Base-by-base conservation (phyloP, 305 asterid genomes). In the Striga hermonthica region DNA sequence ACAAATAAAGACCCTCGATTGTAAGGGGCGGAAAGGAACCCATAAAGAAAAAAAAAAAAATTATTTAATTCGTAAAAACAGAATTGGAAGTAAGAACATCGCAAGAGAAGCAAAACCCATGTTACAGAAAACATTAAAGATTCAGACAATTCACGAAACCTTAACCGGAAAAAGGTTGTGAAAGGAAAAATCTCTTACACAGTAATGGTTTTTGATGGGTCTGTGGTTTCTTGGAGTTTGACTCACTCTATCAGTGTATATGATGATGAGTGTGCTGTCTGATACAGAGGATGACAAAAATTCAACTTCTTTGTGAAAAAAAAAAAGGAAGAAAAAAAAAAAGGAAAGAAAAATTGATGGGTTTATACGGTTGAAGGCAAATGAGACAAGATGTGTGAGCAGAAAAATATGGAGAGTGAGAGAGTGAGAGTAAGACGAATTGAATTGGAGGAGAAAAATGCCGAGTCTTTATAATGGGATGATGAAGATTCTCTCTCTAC, bases 201-300 rank as follows among this genome's bases (percentile, higher is more conserved):
- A 22, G 31, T 67, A 78, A 78, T 77, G 75, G 75, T 74, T 74
- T 71, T 60, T 67, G 67, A 39, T 47, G 44, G 9, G 44, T 4
- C 8, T 39, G 9, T 39, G 9, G 3, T 39, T 22, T 2, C 31
- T 22, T 2, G 31, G 31, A 22, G 31, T 22, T 22, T 22, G 1
- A 22, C 31, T 22, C 31, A 39, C 44, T 39, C 6, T 1, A 39
- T 39, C 9, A 70, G 74, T 59, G 59, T 68, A 22, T n/a, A n/a
- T n/a, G n/a, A n/a, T n/a, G n/a, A n/a, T 39, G 43, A 39, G 43
- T 4, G 67, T 37, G 57, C 31, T 22, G 31, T 22, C 31, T 22
- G 31, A 22, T 22, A 0, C 31, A 22, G 31, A 22, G 31, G 31
- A 22, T 2, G 31, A 22, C 2, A 22, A 22, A 22, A 22, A 22